A percentile compares a stretch with the other conserved stretches of the same genome.
These are phyloP conservation scores for Lentinus brumalis DNA, from an alignment of 768 basidiomycete species.

Conservation along the genomic window DNA sequence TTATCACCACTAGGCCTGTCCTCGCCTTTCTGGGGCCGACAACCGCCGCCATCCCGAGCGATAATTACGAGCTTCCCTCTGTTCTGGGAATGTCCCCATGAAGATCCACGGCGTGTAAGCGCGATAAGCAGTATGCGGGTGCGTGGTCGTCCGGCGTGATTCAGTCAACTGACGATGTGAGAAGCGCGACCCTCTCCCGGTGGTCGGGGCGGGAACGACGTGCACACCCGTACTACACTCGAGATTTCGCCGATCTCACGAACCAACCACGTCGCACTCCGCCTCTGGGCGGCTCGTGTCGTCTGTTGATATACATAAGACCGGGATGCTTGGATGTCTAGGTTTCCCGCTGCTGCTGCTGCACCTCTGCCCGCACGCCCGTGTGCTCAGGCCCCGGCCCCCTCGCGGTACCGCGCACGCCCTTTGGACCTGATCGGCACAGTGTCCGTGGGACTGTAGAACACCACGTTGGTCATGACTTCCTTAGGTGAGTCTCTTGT, in stretches of 20 bases:
- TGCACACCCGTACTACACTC: constrained; percentile 23
- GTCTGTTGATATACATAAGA: constrained; percentile 8
- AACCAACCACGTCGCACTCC: constrained; percentile 15
- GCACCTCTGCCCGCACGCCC: not conserved
- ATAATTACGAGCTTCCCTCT: constrained; percentile 1
- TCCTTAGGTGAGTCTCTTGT: not conserved
- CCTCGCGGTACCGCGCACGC: not conserved
- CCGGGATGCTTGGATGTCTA: not conserved
- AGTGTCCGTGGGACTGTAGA: not conserved
- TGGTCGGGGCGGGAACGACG: constrained; percentile 19
- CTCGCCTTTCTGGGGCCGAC: not conserved
- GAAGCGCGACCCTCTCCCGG: constrained; percentile 19
- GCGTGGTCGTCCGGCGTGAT: constrained; percentile 13
- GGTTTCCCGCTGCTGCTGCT: constrained; percentile 5
- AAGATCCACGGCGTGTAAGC: constrained; percentile 13
- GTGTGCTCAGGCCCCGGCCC: not conserved
- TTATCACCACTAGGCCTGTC: constrained; percentile 5
- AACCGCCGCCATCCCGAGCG: not conserved
- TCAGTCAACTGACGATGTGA: constrained; percentile 26
- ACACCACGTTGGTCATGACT: not conserved
- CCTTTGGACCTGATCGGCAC: not conserved
- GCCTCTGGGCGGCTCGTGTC: not conserved
- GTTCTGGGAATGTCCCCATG: constrained; percentile 15
- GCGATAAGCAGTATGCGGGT: constrained; percentile 12
- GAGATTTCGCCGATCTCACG: constrained; percentile 32